Conservation (phyloP, 2,329 filamentous ascomycete species). For the Diplodia mutila region DNA sequence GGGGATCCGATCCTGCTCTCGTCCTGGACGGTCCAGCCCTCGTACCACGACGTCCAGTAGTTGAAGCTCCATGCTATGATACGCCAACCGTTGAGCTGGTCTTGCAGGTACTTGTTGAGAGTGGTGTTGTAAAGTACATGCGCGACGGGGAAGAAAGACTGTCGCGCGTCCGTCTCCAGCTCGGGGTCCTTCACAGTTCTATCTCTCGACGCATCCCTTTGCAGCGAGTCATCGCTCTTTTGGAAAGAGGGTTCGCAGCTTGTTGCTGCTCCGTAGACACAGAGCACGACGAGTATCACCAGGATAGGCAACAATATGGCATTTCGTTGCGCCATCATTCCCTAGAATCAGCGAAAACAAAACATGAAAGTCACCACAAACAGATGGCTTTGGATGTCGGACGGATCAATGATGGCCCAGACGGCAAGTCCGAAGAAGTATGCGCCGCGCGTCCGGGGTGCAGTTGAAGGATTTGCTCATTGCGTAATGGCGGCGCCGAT, state of each 20-base stretch:
- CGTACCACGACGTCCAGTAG: not conserved
- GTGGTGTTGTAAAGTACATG: not conserved
- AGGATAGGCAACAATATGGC: not conserved
- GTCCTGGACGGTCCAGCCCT: not conserved
- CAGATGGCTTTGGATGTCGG: not conserved
- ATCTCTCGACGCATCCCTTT: not conserved
- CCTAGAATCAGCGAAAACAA: not conserved
- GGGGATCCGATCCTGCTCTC: not conserved
- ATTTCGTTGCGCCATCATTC: not conserved
- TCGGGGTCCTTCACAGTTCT: not conserved
- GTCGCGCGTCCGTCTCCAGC: not conserved
- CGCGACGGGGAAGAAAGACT: not conserved
- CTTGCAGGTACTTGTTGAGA: not conserved
- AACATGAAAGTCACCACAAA: not conserved
- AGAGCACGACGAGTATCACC: not conserved
- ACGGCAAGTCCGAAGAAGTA: not conserved
- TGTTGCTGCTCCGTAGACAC: not conserved
- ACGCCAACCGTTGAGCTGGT: not conserved
- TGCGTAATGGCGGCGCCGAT: not conserved
- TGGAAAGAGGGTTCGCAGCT: not conserved
- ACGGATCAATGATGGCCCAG: not conserved
- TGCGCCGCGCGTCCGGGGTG: not conserved
- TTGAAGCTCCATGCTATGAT: not conserved
- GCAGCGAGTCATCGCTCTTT: not conserved
- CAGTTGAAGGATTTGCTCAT: not conserved